Conservation (phyloP, 1,139 yeast genomes). For the Ogataea hybrid region DNA sequence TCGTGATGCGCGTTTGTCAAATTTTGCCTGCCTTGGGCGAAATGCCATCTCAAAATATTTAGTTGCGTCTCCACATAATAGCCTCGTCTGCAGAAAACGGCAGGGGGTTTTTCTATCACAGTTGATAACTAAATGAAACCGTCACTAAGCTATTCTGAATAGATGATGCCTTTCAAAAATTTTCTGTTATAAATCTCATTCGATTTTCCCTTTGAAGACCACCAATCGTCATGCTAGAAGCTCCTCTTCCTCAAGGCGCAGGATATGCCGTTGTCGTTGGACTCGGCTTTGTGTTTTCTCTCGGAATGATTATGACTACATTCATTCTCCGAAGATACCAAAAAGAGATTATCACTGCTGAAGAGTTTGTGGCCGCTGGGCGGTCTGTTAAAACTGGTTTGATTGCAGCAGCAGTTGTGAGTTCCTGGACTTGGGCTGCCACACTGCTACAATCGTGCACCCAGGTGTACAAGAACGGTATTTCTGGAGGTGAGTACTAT, state of each 20-base stretch:
- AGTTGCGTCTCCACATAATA: background rate
- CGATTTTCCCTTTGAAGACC: background rate
- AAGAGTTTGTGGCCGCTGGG: slow-evolving; percentile 87
- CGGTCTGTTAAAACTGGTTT: slow-evolving; percentile 78
- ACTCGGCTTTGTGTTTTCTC: slow-evolving; percentile 76
- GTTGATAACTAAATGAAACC: background rate
- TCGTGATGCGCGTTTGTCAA: background rate
- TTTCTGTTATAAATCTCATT: background rate
- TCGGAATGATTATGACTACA: slow-evolving; percentile 76
- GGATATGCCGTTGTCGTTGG: slow-evolving; percentile 95
- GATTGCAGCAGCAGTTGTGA: slow-evolving; percentile 83
- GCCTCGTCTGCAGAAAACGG: background rate
- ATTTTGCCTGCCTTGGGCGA: background rate
- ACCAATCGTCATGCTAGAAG: slow-evolving; percentile 6
- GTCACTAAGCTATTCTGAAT: too few relatives aligned
- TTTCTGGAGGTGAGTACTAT: slow-evolving; percentile 48
- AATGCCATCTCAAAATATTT: background rate
- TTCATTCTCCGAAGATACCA: slow-evolving; percentile 70
- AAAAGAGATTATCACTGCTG: slow-evolving; percentile 80
- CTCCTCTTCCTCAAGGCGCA: slow-evolving; percentile 65
- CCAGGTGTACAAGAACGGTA: slow-evolving; percentile 77
- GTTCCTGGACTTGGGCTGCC: slow-evolving; percentile 96
- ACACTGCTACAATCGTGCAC: slow-evolving; percentile 74
- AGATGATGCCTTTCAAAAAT: background rate
- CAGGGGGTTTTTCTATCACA: background rate